Conservation (phyloP, 2,329 filamentous ascomycete genomes). For the Xylariaceae sp. region DNA sequence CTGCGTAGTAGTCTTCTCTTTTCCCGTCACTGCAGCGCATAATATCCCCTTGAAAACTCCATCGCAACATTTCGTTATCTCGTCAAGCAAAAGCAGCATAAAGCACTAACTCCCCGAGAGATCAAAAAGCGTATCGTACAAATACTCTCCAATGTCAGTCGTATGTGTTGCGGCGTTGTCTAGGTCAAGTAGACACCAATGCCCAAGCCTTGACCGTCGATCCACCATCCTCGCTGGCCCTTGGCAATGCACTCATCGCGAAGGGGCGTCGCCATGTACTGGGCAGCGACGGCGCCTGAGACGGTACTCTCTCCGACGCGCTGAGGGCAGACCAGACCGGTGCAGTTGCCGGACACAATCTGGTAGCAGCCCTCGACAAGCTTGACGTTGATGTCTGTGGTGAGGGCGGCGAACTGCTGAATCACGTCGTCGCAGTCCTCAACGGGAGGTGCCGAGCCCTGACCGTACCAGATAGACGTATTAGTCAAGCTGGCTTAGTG, state of each 20-base stretch:
- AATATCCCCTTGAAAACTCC: constrained; percentile 1
- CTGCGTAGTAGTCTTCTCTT: neutral
- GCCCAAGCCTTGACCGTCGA: constrained; percentile 22
- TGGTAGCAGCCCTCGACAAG: constrained; percentile 26
- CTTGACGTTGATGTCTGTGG: constrained; percentile 23
- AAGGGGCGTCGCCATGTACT: constrained; percentile 24
- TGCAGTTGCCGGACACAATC: constrained; percentile 27
- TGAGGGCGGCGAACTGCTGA: constrained; percentile 20
- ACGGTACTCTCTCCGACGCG: constrained; percentile 23
- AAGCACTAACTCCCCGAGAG: neutral
- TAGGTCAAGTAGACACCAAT: constrained; percentile 28
- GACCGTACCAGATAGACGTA: neutral
- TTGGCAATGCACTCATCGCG: constrained; percentile 28
- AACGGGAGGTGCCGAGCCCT: constrained; percentile 26
- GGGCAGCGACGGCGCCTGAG: constrained; percentile 21
- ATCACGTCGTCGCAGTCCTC: constrained; percentile 28
- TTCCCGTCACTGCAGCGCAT: constrained; percentile 1
- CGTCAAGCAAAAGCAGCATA: constrained; percentile 1
- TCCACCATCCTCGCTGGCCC: constrained; percentile 29
- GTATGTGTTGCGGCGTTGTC: neutral
- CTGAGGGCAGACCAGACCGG: constrained; percentile 27
- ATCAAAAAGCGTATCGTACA: neutral
- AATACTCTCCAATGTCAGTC: neutral
- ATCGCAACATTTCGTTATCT: constrained; percentile 2
- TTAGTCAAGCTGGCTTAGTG: neutral